phyloP scores from a whole-genome alignment of 169 alveolate genomes.

The Theileria equi region DNA sequence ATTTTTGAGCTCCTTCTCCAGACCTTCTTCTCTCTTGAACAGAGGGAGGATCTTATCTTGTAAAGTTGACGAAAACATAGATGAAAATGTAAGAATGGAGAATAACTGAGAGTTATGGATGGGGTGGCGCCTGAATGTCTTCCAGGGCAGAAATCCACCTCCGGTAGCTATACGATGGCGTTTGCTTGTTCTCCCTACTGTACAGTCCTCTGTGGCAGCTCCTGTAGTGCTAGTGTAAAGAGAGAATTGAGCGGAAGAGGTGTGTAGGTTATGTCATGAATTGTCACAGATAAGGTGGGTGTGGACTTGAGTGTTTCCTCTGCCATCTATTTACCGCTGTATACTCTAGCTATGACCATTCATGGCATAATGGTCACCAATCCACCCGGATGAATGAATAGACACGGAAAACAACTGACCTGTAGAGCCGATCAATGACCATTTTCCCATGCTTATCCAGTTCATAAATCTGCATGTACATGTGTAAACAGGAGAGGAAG shows the following conservation, averaged over 20 bases:
- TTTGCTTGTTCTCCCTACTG: conserved; percentile 18
- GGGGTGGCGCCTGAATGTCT: conserved; percentile 8
- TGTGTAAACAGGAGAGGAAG: background rate
- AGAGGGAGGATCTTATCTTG: conserved; percentile 8
- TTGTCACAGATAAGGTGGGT: too few species aligned
- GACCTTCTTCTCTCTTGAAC: conserved; percentile 20
- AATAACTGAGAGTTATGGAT: background rate
- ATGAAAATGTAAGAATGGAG: background rate
- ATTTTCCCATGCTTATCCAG: background rate
- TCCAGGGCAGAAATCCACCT: conserved; percentile 16
- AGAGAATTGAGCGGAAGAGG: too few species aligned
- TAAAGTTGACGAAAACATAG: conserved; percentile 6
- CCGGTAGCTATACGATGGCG: background rate
- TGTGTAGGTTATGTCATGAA: too few species aligned
- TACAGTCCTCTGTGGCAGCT: conserved; percentile 16
- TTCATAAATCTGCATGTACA: conserved; percentile 1
- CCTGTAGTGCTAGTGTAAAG: background rate
- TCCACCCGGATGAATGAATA: too few species aligned
- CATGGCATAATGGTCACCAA: too few species aligned
- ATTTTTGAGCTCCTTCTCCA: conserved; percentile 38
- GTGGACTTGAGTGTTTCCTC: too few species aligned
- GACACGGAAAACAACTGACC: background rate
- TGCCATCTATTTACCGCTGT: too few species aligned
- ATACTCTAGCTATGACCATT: too few species aligned
- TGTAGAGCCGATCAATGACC: conserved; percentile 12